Conservation (phyloP, 495 filamentous ascomycete species). For the Penicillium nucicola region DNA sequence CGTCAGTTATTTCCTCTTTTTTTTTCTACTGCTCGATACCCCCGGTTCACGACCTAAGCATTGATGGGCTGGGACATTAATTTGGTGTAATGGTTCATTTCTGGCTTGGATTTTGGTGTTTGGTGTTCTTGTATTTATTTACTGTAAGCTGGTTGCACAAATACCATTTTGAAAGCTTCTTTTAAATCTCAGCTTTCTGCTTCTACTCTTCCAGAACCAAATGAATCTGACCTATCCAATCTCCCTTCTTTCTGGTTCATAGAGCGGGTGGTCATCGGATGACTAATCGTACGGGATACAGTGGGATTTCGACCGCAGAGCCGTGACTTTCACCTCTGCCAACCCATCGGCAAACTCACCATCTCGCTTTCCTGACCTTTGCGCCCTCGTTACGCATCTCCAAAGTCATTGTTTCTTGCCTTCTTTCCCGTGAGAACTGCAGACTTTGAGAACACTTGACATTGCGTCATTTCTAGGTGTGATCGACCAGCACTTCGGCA, state of each 20-base stretch:
- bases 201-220: neutral
- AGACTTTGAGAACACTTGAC: neutral
- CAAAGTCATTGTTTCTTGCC: neutral
- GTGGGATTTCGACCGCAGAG: conserved; percentile 42
- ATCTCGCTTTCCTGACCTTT: conserved; percentile 1
- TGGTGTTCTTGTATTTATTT: conserved; percentile 14
- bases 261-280: conserved; percentile 12
- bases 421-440: neutral
- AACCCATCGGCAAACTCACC: conserved; percentile 30
- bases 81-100: conserved; percentile 14
- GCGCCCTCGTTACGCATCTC: neutral
- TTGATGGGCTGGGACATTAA: conserved; percentile 24
- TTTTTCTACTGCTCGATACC: conserved; percentile 21
- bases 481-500: conserved; percentile 19
- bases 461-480: conserved; percentile 11
- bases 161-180: conserved; percentile 5
- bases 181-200: neutral
- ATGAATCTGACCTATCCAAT: neutral
- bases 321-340: conserved; percentile 40
- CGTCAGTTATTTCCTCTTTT: conserved; percentile 15
- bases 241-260: neutral
- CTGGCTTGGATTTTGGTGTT: conserved; percentile 6
- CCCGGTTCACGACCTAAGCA: conserved; percentile 20
- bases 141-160: conserved; percentile 13
- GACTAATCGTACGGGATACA: conserved; percentile 37